Base-by-base conservation (phyloP, 495 filamentous ascomycete genomes). In the Neurospora sublineolata region DNA sequence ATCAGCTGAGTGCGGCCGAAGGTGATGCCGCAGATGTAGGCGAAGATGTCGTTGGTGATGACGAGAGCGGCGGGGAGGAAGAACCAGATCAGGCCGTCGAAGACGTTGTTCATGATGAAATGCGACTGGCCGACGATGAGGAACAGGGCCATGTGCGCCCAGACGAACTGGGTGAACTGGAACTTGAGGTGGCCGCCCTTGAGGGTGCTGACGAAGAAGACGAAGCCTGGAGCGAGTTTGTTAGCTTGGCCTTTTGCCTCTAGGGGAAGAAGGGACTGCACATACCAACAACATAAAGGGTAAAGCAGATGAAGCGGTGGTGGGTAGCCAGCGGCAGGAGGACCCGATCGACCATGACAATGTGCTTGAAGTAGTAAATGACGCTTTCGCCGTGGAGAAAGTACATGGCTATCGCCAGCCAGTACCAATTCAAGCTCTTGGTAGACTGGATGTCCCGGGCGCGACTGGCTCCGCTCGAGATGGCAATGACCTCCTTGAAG, bases 71-170 rank as follows among this genome's bases (percentile, higher is more conserved):
- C 94, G 3, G 96, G 96, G 64, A 99, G 85, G 87, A 99, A 97
- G 86, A 99, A 98, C 96, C 96, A 99, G 79, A 99, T 95, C 93
- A 99, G 93, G 81, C 96, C 96, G 83, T 99, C 96, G 80, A 99
- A 94, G 72, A 98, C 90, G 82, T 98, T 99, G 85, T 99, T 98
- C 92, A 99, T 97, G 81, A 99, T 93, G 78, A 99, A 99, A 81
- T 99, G 96, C 30, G 96, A 93, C 80, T 99, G 96, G 14, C 97
- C 93, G 33, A 97, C 94, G 75, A 99, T 97, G 77, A 99, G 83
- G 84, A 97, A 97, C 38, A 99, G 87, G 2, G 96, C 96, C 93
- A 99, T 97, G 80, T 99, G 96, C 3, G 95, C 97, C 96, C 96
- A 98, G 67, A 93, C 96, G 78, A 98, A 99, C 79, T 99, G 94